A percentile compares a stretch with the other conserved stretches of the same genome.
phyloP scores from a whole-genome alignment of 2,329 filamentous ascomycete genomes.

The Sphaceloma murrayae region DNA sequence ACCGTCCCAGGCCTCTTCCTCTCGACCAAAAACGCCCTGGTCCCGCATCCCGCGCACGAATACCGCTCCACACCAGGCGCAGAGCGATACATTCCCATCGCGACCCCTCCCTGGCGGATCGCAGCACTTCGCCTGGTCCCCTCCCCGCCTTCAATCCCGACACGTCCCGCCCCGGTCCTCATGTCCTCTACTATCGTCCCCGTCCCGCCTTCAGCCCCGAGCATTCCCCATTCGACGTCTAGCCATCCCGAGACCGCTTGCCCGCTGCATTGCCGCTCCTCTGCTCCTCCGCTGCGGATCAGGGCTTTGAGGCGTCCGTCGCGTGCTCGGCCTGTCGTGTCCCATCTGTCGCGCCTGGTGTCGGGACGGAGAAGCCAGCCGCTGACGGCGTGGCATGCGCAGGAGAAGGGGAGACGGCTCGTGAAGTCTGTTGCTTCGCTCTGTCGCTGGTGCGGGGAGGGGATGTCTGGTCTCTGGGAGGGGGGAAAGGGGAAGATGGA shows the following conservation, averaged over 20 bases:
- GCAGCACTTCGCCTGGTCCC: too few species aligned
- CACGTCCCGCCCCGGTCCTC: neutral
- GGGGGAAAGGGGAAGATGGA: too few species aligned
- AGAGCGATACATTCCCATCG: neutral
- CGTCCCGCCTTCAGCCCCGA: neutral
- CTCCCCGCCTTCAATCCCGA: neutral
- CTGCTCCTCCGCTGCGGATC: neutral
- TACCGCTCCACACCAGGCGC: conserved; percentile 1
- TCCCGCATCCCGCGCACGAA: neutral
- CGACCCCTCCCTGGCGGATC: too few species aligned
- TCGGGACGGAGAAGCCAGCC: too few species aligned
- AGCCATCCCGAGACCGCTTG: conserved; percentile 1
- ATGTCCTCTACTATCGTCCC: neutral
- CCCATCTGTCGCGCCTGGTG: too few species aligned
- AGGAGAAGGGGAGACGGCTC: too few species aligned
- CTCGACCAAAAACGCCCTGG: neutral
- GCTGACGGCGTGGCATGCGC: too few species aligned
- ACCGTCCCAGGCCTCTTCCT: conserved; percentile 3
- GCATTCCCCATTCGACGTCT: neutral
- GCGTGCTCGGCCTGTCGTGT: too few species aligned
- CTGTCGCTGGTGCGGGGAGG: too few species aligned
- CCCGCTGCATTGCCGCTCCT: neutral
- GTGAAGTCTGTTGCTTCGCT: too few species aligned
- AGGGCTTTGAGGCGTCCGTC: too few species aligned
- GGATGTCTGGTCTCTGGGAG: too few species aligned